Evolutionary conservation across 208 protist genomes (phyloP), one percentile per base, ranked within the genome.

Genomic region (Trypanosoma avium): DNA sequence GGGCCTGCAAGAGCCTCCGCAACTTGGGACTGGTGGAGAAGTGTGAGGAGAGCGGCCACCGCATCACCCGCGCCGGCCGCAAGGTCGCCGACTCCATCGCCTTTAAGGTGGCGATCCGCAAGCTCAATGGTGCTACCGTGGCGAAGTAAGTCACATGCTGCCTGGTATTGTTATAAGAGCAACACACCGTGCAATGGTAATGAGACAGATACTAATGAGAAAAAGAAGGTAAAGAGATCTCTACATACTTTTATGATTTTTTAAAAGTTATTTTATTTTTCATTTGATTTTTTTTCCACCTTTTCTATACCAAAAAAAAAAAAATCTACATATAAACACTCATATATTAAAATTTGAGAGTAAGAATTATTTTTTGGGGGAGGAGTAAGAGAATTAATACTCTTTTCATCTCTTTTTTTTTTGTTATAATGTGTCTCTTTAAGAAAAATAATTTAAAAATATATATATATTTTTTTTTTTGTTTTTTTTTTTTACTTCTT

Each of bases 21-120:
- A 91, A 90, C 68, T 77, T 98, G 48, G 89, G 91, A 43, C 87
- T 99, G 38, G 59, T 98, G 33, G 88, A 96, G 83, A 86, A 80
- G 36, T 84, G 93, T 40, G 50, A 67, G 43, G 67, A 71, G 33
- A 82, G 82, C 63, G 97, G 97, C 47, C 88, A 98, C 72, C 78
- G 77, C 45, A 82, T 99, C 75, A 98, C 97, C 56, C 70, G 81
- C 55, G 79, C 89, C 59, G 97, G 97, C 36, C 96, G 93, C 77
- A 94, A 96, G 79, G 88, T 98, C 46, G 81, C 95, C 27, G 97
- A 99, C 77, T 79, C 89, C 57, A 95, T 99, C 55, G 97, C 98
- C 69, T 92, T 91, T 61, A 77, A 98, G 81, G 81, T 97, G 19
- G 55, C 54, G 9, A 55, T 70, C 33, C 64, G 64, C 64, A 54